Evolutionary conservation across 2,329 filamentous ascomycete species (phyloP), one percentile per base, ranked within the genome.

Genomic region (Blastomyces percursus): DNA sequence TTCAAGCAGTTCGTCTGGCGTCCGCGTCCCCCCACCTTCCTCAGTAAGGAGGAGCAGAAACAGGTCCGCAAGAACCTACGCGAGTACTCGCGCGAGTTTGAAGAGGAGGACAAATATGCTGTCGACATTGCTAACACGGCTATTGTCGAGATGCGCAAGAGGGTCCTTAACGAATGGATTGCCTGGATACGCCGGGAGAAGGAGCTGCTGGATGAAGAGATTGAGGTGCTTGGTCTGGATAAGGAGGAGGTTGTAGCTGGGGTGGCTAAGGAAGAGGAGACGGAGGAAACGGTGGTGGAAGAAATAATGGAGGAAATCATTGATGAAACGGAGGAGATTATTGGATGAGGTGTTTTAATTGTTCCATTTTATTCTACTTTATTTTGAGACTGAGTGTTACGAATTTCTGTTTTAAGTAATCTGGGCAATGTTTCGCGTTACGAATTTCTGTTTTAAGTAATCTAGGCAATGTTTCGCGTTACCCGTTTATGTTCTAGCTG

Each of bases 1-100:
- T 97, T 99, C 85, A 96, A 96, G 84, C 94, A 99, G 77, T 90
- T 92, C 79, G 78, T 90, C 66, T 99, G 94, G 94, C 89, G 94
- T 54, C 94, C 94, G 24, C 89, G 94, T 52, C 94, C 94, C 24
- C 76, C 90, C 8, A 94, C 90, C n/a, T 85, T 99, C 66, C 88
- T 99, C 63, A 87, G 84, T 76, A 96, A 96, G 80, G 93, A 97
- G 66, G 93, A 99, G 81, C 94, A 97, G 81, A 96, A 96, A 83
- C 84, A 89, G 72, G 90, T 97, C 72, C 93, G 95, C 80, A 96
- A 96, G 85, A 99, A 96, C 79, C 86, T 99, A 62, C 90, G 93
- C 69, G 94, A 97, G 78, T 99, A 96, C 85, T 91, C 87, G 76
- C 90, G 90, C 74, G 82, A 89, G 67, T 99, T 99, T 76, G 94